phyloP scores from a whole-genome alignment of 768 basidiomycete species.

The Astraeus odoratus region DNA sequence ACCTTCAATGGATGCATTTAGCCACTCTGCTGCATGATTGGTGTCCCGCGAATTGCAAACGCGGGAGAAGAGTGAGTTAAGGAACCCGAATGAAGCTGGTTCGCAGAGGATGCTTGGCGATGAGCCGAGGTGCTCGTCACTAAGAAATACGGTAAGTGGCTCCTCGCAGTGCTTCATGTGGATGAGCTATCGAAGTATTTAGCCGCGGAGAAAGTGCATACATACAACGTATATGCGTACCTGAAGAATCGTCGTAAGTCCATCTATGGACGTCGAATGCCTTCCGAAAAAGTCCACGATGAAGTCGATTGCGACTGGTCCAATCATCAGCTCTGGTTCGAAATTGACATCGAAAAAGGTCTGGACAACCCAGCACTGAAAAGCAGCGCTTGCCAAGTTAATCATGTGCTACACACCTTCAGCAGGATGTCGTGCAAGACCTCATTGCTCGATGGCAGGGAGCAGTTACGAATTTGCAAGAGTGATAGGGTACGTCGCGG shows the following conservation, averaged over 20 bases:
- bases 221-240: slow-evolving; percentile 27
- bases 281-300: slow-evolving; percentile 52
- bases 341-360: slow-evolving; percentile 61
- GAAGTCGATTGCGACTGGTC: slow-evolving; percentile 49
- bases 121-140: slow-evolving; percentile 6
- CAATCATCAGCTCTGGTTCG: slow-evolving; percentile 54
- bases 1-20: slow-evolving; percentile 18
- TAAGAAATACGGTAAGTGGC: slow-evolving; percentile 36
- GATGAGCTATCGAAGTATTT: slow-evolving; percentile 37
- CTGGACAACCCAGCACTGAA: slow-evolving; percentile 23
- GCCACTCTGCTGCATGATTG: slow-evolving; percentile 20
- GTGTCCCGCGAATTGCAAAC: slow-evolving; percentile 19
- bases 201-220: not conserved
- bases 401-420: slow-evolving; percentile 34
- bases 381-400: not conserved
- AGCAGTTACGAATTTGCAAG: slow-evolving; percentile 46
- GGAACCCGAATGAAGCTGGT: slow-evolving; percentile 25
- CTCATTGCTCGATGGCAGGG: slow-evolving; percentile 39
- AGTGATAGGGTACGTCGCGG: slow-evolving; percentile 52
- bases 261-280: slow-evolving; percentile 51
- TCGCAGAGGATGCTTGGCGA: slow-evolving; percentile 9
- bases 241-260: slow-evolving; percentile 53
- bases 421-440: slow-evolving; percentile 49
- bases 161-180: slow-evolving; percentile 70
- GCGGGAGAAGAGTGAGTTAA: slow-evolving; percentile 33